Percentiles rank a stretch among this genome's conserved stretches.
Evolutionary conservation across 805 yeast species (phyloP).

Genomic region (Candida tallmaniae): DNA sequence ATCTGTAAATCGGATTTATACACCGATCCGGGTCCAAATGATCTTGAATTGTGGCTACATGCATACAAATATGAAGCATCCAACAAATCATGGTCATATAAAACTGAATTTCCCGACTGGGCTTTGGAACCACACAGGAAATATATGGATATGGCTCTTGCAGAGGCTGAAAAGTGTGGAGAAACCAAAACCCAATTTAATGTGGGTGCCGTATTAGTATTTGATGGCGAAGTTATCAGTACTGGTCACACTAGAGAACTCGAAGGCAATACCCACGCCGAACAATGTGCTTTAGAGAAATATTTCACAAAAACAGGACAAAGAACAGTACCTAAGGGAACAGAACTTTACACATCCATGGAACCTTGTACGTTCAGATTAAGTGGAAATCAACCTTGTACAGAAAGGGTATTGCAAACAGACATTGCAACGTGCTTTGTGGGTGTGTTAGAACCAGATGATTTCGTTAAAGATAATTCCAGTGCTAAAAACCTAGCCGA

Average conservation of each 20-base stretch:
- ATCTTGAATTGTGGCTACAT: slow-evolving; percentile 85
- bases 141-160: slow-evolving; percentile 73
- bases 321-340: slow-evolving; percentile 60
- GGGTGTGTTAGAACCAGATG: slow-evolving; percentile 87
- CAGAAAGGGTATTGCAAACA: slow-evolving; percentile 63
- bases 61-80: slow-evolving; percentile 74
- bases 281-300: slow-evolving; percentile 87
- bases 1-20: slow-evolving; percentile 68
- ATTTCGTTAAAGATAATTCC: slow-evolving; percentile 75
- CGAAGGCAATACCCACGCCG: slow-evolving; percentile 96
- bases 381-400: slow-evolving; percentile 89
- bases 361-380: slow-evolving; percentile 90
- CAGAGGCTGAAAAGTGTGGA: slow-evolving; percentile 74
- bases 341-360: slow-evolving; percentile 91
- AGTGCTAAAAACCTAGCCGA: slow-evolving; percentile 53
- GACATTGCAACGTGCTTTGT: slow-evolving; percentile 74
- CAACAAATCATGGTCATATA: slow-evolving; percentile 61
- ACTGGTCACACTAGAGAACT: slow-evolving; percentile 89
- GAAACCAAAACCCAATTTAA: slow-evolving; percentile 83
- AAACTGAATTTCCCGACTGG: slow-evolving; percentile 80
- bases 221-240: slow-evolving; percentile 55
- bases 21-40: slow-evolving; percentile 86
- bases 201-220: slow-evolving; percentile 86
- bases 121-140: slow-evolving; percentile 55
- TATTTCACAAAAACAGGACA: slow-evolving; percentile 40